These are phyloP conservation scores for Ilyonectria robusta DNA, from an alignment of 2,329 filamentous ascomycete genomes.

Conservation along the genomic window DNA sequence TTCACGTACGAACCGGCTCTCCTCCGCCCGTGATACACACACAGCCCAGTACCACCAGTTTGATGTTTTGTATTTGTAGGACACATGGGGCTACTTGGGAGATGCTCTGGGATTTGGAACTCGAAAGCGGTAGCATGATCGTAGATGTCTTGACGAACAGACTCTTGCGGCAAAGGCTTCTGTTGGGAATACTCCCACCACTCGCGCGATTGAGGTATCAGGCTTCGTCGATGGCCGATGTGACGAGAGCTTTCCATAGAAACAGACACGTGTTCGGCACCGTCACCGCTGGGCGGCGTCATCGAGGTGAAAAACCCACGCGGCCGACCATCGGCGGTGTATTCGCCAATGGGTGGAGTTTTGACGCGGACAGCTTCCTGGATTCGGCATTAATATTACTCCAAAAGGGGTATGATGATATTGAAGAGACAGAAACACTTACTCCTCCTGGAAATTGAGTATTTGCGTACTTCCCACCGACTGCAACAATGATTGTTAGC, in stretches of 20 bases:
- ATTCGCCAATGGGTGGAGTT: slow-evolving; percentile 61
- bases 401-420: neutral
- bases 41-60: slow-evolving; percentile 63
- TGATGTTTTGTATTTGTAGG: slow-evolving; percentile 62
- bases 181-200: slow-evolving; percentile 55
- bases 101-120: slow-evolving; percentile 66
- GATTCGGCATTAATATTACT: slow-evolving; percentile 24
- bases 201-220: slow-evolving; percentile 48
- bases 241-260: slow-evolving; percentile 32
- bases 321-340: slow-evolving; percentile 53
- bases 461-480: slow-evolving; percentile 16
- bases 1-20: slow-evolving; percentile 34
- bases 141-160: slow-evolving; percentile 36
- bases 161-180: slow-evolving; percentile 37
- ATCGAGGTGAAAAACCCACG: slow-evolving; percentile 62
- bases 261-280: slow-evolving; percentile 12
- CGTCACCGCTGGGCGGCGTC: slow-evolving; percentile 45
- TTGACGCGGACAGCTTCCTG: slow-evolving; percentile 65
- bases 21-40: slow-evolving; percentile 64
- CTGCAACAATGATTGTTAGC: slow-evolving; percentile 33
- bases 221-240: slow-evolving; percentile 40
- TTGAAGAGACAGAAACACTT: slow-evolving; percentile 23
- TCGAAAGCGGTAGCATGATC: slow-evolving; percentile 53
- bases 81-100: slow-evolving; percentile 66
- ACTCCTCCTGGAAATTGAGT: slow-evolving; percentile 55